Conservation (phyloP, 768 basidiomycete genomes). For the Wakefieldia striispora region DNA sequence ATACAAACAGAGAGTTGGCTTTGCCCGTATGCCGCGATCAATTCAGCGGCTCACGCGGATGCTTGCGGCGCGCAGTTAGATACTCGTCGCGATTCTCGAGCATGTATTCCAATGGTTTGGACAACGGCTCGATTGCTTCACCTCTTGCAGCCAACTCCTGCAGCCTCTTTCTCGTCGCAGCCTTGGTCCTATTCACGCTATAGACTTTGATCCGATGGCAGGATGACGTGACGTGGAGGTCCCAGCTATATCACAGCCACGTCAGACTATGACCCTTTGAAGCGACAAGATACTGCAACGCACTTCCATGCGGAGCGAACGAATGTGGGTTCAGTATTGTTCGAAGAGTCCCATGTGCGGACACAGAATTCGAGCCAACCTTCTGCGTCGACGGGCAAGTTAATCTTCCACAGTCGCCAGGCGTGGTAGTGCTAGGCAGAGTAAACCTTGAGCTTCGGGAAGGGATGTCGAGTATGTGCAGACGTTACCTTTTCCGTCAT, state of each 20-base stretch:
- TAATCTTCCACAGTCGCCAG: constrained; percentile 53
- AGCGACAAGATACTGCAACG: constrained; percentile 12
- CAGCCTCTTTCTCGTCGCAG: constrained; percentile 43
- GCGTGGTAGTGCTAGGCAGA: constrained; percentile 49
- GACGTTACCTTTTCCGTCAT: constrained; percentile 15
- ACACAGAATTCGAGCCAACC: constrained; percentile 58
- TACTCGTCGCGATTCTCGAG: constrained; percentile 11
- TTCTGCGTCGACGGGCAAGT: constrained; percentile 51
- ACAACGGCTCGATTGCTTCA: constrained; percentile 23
- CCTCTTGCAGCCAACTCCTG: constrained; percentile 39
- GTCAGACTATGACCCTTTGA: not conserved
- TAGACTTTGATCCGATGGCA: constrained; percentile 54
- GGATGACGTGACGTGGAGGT: constrained; percentile 53
- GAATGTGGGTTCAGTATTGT: constrained; percentile 55
- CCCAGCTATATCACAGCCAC: constrained; percentile 37
- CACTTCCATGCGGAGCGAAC: constrained; percentile 57
- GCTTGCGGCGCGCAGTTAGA: not conserved
- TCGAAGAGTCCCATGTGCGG: constrained; percentile 56
- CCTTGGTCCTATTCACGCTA: constrained; percentile 45
- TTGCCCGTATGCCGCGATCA: not conserved
- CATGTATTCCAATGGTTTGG: constrained; percentile 5
- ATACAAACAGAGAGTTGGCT: not conserved
- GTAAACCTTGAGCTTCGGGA: not conserved
- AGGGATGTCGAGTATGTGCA: constrained; percentile 4
- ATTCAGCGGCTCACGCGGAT: constrained; percentile 9